Percentiles rank a stretch among this genome's conserved stretches.
Evolutionary conservation across 306 rosid species (phyloP).

Genomic region (Ziziphus jujuba): DNA sequence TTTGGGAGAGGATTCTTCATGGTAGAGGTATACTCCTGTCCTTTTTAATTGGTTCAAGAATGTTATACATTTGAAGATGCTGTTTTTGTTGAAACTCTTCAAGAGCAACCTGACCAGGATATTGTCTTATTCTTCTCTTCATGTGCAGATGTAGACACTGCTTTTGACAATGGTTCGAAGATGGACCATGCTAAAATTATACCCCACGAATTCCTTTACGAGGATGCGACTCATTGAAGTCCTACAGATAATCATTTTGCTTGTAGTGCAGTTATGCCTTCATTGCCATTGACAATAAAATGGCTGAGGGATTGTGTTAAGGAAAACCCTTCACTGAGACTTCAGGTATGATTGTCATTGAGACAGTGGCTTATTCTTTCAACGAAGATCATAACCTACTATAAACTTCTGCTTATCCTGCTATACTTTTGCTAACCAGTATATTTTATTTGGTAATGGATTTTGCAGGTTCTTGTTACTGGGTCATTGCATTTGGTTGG

Average conservation of each 20-base stretch:
- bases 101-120: constrained; percentile 14
- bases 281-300: constrained; percentile 65
- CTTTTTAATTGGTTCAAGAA: constrained; percentile 2
- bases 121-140: constrained; percentile 22
- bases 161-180: constrained; percentile 35
- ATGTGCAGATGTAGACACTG: constrained; percentile 40
- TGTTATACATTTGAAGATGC: neutral
- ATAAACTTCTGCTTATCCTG: neutral
- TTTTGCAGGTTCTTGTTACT: constrained; percentile 71
- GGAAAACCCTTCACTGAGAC: constrained; percentile 56
- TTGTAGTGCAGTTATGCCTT: constrained; percentile 69
- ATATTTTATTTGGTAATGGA: constrained; percentile 4
- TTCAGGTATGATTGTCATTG: constrained; percentile 40
- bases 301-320: constrained; percentile 69
- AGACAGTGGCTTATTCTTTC: too few species aligned
- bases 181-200: constrained; percentile 29
- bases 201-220: constrained; percentile 46
- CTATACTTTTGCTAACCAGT: neutral
- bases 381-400: too few species aligned
- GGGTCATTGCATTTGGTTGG: constrained; percentile 77
- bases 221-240: constrained; percentile 35
- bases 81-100: neutral
- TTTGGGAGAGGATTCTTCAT: constrained; percentile 69
- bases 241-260: constrained; percentile 25
- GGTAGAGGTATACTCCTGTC: constrained; percentile 47